These are phyloP conservation scores for Nectriaceae sp. DNA, from an alignment of 2,329 filamentous ascomycete species.

Conservation along the genomic window DNA sequence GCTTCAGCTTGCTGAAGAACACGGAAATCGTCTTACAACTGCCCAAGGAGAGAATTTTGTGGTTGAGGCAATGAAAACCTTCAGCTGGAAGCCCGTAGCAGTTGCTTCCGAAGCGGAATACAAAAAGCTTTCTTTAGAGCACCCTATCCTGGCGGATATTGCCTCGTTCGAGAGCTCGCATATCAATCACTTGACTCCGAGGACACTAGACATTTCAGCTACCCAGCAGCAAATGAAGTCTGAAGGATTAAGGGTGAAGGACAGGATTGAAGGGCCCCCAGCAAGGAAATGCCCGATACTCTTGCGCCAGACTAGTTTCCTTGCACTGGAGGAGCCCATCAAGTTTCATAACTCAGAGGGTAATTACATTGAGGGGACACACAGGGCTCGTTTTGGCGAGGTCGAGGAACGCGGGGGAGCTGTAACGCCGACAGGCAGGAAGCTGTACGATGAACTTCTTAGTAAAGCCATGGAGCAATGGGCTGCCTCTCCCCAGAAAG, in stretches of 20 bases:
- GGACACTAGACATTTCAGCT: slow-evolving; percentile 49
- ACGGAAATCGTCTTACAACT: slow-evolving; percentile 28
- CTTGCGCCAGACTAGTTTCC: slow-evolving; percentile 55
- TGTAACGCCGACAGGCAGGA: slow-evolving; percentile 46
- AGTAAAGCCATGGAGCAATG: slow-evolving; percentile 23
- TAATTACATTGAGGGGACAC: slow-evolving; percentile 35
- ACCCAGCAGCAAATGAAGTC: slow-evolving; percentile 45
- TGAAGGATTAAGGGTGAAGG: slow-evolving; percentile 45
- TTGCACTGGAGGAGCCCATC: slow-evolving; percentile 50
- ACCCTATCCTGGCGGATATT: slow-evolving; percentile 52
- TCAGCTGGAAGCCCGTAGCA: slow-evolving; percentile 48
- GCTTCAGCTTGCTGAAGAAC: slow-evolving; percentile 35
- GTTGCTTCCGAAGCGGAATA: slow-evolving; percentile 45
- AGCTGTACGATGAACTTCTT: slow-evolving; percentile 48
- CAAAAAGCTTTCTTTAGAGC: slow-evolving; percentile 40
- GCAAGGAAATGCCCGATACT: slow-evolving; percentile 45
- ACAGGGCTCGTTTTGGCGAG: slow-evolving; percentile 54
- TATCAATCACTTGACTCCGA: slow-evolving; percentile 56
- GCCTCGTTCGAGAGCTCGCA: slow-evolving; percentile 44
- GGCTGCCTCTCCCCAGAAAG: neutral
- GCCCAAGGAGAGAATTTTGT: slow-evolving; percentile 41
- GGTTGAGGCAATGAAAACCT: slow-evolving; percentile 44
- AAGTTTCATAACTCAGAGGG: slow-evolving; percentile 35
- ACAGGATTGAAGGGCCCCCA: slow-evolving; percentile 54
- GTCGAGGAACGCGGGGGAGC: slow-evolving; percentile 55